phyloP scores from a whole-genome alignment of 495 filamentous ascomycete species.

The Darksidea phi region DNA sequence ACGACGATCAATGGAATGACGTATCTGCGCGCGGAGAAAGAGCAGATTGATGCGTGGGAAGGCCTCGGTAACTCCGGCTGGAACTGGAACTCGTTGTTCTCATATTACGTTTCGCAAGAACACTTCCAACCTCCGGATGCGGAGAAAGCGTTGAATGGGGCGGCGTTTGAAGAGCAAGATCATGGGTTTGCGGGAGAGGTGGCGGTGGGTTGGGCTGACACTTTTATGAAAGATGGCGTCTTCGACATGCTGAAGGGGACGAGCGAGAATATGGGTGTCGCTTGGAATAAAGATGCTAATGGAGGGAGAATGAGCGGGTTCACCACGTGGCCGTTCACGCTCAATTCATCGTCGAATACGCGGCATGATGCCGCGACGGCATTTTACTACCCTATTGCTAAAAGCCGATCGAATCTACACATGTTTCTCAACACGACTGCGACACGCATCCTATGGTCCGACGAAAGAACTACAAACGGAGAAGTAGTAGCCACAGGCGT shows the following conservation, averaged over 20 bases:
- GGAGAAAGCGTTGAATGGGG: slow-evolving; percentile 3
- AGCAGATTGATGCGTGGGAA: slow-evolving; percentile 39
- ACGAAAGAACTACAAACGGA: not conserved
- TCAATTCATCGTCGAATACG: slow-evolving; percentile 4
- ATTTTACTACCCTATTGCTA: slow-evolving; percentile 26
- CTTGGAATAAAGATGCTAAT: slow-evolving; percentile 17
- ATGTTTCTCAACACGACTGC: slow-evolving; percentile 25
- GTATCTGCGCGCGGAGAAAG: slow-evolving; percentile 45
- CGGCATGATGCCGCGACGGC: slow-evolving; percentile 23
- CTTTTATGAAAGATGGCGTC: slow-evolving; percentile 7
- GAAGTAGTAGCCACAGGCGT: slow-evolving; percentile 9
- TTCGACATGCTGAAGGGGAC: slow-evolving; percentile 10
- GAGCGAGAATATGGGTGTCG: not conserved
- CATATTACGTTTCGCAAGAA: slow-evolving; percentile 23
- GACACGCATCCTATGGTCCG: slow-evolving; percentile 11
- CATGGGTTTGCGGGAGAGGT: slow-evolving; percentile 17
- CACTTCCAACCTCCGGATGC: slow-evolving; percentile 6
- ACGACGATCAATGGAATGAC: slow-evolving; percentile 57
- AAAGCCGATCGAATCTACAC: slow-evolving; percentile 14
- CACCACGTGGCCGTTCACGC: slow-evolving; percentile 17
- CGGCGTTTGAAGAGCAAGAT: not conserved
- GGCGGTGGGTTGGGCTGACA: slow-evolving; percentile 14
- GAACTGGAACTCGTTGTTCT: slow-evolving; percentile 17
- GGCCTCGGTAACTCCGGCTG: slow-evolving; percentile 16
- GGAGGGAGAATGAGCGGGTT: slow-evolving; percentile 18